These are phyloP conservation scores for Xylaria sp. DNA, from an alignment of 2,329 filamentous ascomycete species.

Conservation along the genomic window DNA sequence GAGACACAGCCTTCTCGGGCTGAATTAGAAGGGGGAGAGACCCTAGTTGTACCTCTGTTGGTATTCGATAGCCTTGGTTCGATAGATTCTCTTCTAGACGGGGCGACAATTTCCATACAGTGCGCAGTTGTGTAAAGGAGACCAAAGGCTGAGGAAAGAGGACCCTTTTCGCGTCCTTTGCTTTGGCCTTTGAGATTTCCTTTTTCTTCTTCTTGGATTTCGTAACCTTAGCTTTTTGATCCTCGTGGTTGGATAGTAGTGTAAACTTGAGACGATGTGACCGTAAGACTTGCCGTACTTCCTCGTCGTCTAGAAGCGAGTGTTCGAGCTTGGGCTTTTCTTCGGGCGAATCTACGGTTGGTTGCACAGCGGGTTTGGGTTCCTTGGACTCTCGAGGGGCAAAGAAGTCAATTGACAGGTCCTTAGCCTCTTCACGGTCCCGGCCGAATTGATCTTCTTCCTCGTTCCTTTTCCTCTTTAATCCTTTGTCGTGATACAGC, in stretches of 20 bases:
- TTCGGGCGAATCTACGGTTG: constrained; percentile 36
- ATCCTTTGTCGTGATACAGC: constrained; percentile 68
- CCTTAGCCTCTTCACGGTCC: constrained; percentile 49
- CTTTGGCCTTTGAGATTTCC: constrained; percentile 55
- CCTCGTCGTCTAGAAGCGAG: constrained; percentile 69
- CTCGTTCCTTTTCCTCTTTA: constrained; percentile 67
- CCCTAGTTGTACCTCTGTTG: constrained; percentile 93
- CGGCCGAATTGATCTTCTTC: constrained; percentile 45
- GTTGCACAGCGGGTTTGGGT: constrained; percentile 41
- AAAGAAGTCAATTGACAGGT: constrained; percentile 65
- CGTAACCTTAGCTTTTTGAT: constrained; percentile 63
- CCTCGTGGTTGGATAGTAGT: constrained; percentile 67
- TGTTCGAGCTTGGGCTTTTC: constrained; percentile 40
- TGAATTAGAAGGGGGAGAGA: constrained; percentile 81
- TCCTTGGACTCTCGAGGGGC: constrained; percentile 57
- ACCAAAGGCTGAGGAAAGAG: constrained; percentile 83
- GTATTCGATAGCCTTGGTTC: constrained; percentile 84
- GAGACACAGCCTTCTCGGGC: constrained; percentile 59
- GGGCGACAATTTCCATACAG: constrained; percentile 76
- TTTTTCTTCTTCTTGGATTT: constrained; percentile 67
- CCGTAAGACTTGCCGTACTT: constrained; percentile 78
- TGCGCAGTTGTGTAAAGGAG: constrained; percentile 77
- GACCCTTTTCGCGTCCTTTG: constrained; percentile 66
- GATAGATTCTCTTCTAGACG: constrained; percentile 81
- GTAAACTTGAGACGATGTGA: constrained; percentile 88